Conservation (phyloP, 2,329 filamentous ascomycete species). For the Ilyonectria destructans region DNA sequence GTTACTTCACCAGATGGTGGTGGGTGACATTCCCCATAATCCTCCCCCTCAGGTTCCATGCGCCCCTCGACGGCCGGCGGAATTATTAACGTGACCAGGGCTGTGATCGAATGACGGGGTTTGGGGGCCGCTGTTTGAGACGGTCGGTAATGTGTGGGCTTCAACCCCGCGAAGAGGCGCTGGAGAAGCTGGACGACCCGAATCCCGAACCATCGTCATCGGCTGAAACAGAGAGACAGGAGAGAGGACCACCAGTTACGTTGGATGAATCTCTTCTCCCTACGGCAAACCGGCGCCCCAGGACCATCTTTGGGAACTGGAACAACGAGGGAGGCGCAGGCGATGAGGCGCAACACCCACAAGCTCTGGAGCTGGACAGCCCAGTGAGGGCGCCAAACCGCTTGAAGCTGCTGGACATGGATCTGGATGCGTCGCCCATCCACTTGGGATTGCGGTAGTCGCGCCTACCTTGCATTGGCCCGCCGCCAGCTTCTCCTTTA, state of each 20-base stretch:
- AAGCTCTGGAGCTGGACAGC: background rate
- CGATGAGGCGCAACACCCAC: slow-evolving; percentile 1
- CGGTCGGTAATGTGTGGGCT: background rate
- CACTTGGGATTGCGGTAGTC: slow-evolving; percentile 4
- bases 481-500: slow-evolving; percentile 9
- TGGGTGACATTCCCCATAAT: background rate
- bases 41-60: background rate
- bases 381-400: slow-evolving; percentile 4
- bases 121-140: background rate
- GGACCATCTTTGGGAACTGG: background rate
- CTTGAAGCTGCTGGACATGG: background rate
- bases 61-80: background rate
- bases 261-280: background rate
- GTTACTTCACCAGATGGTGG: background rate
- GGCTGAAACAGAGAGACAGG: background rate
- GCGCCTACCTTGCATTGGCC: slow-evolving; percentile 18
- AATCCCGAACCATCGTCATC: background rate
- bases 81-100: background rate
- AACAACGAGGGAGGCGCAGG: slow-evolving; percentile 9
- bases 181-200: no score
- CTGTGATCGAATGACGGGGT: background rate
- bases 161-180: background rate
- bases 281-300: background rate
- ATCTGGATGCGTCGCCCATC: background rate
- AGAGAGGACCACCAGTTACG: no score